Percentiles rank a stretch among this genome's conserved stretches.
Conservation (phyloP, 2,329 filamentous ascomycete genomes). For the Sphaerostilbella broomeana region DNA sequence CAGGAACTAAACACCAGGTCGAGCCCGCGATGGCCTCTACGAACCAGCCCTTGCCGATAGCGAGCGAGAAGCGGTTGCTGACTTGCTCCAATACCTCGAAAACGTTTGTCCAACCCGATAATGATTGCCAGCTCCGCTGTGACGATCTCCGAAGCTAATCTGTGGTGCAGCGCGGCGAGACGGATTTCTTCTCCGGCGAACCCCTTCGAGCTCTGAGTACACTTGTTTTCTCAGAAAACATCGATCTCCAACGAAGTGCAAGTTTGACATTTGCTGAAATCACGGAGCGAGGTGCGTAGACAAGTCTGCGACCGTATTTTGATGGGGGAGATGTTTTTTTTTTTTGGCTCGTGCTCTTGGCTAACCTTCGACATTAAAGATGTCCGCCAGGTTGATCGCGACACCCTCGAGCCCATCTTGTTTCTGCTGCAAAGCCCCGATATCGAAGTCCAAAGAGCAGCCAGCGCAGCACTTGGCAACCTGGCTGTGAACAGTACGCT, state of each 20-base stretch:
- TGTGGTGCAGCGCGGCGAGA: slow-evolving; percentile 72
- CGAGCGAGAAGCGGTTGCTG: slow-evolving; percentile 93
- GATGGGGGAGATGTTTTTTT: too few relatives aligned
- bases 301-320: neutral
- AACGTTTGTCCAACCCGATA: slow-evolving; percentile 59
- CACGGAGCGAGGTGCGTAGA: slow-evolving; percentile 78
- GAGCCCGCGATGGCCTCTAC: slow-evolving; percentile 73
- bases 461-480: slow-evolving; percentile 92
- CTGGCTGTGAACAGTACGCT: slow-evolving; percentile 88
- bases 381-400: slow-evolving; percentile 90
- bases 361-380: slow-evolving; percentile 46
- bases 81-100: slow-evolving; percentile 90
- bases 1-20: slow-evolving; percentile 41
- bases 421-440: slow-evolving; percentile 92
- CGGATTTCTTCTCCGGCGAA: slow-evolving; percentile 96
- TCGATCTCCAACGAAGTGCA: slow-evolving; percentile 93
- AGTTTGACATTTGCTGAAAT: slow-evolving; percentile 99
- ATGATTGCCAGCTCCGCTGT: slow-evolving; percentile 1
- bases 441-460: slow-evolving; percentile 93
- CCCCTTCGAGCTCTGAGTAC: slow-evolving; percentile 90
- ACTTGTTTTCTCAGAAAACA: slow-evolving; percentile 96
- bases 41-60: slow-evolving; percentile 88
- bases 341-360: too few relatives aligned
- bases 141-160: slow-evolving; percentile 2
- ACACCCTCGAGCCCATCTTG: slow-evolving; percentile 92